Base-by-base conservation (phyloP, 768 basidiomycete species). In the Astraeus odoratus region DNA sequence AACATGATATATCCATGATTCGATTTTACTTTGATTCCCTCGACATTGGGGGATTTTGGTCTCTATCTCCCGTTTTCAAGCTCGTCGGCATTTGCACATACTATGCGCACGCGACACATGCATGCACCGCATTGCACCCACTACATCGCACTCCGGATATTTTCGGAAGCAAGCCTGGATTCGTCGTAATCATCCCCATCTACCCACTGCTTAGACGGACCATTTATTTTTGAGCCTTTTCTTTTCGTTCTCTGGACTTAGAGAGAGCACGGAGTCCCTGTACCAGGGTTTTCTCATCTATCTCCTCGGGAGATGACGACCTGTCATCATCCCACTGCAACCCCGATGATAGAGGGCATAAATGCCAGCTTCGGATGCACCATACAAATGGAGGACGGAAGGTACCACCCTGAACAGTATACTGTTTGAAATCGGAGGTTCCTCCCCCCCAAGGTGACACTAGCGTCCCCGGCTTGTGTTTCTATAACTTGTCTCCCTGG, bases 21-120 rank as follows among this genome's bases (percentile, higher is more conserved):
- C 46, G 34, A 47, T 41, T 49, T 45, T 57, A 50, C 50, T 46
- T 51, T 46, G 49, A 47, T 30, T 39, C 27, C 49, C 47, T 31
- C 42, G 23, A 48, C 44, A 39, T 34, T 42, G 44, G 49, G 45
- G 35, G 39, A 30, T 41, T 47, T 36, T 39, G 46, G 56, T 20
- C 26, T 9, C 33, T 48, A 26, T 50, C 48, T 51, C 48, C 29
- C 37, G 38, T 15, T 3, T 29, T 27, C 16, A n/a, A 10, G 29
- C 26, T 26, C 39, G 13, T 16, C 24, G n/a, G 29, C 39, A 41
- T 18, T 23, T 15, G 20, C n/a, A n/a, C 37, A 5, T n/a, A 23
- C 37, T 20, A 41, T 27, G 39, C 39, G 19, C 16, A 36, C 16
- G 35, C 16, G n/a, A 12, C n/a, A n/a, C n/a, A n/a, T n/a, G n/a